Conservation (phyloP, 768 basidiomycete species). For the Leccinum barrowsii region DNA sequence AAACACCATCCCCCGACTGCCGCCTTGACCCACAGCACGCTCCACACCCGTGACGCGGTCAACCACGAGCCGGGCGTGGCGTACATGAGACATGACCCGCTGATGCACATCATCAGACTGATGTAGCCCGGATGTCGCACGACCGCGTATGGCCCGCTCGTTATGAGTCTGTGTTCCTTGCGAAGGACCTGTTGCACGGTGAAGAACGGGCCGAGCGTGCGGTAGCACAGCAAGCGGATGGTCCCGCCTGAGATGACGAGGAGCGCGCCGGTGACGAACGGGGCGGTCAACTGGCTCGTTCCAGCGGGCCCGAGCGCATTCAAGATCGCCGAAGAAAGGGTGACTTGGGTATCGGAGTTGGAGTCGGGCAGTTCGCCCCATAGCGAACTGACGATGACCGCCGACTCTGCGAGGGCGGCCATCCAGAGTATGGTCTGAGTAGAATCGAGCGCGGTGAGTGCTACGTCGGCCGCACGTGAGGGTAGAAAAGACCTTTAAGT, state of each 20-base stretch:
- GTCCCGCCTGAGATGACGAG: conserved; percentile 3
- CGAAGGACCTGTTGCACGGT: conserved; percentile 20
- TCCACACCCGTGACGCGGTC: conserved; percentile 2
- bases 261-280: conserved; percentile 4
- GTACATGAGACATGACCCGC: not conserved
- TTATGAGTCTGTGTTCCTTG: conserved; percentile 23
- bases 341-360: not conserved
- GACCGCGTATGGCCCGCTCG: conserved; percentile 24
- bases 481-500: not conserved
- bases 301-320: conserved; percentile 8
- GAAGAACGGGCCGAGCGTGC: conserved; percentile 18
- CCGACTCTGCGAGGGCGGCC: not conserved
- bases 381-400: not conserved
- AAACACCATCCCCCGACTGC: not conserved
- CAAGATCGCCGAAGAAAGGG: not conserved
- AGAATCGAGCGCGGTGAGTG: not conserved
- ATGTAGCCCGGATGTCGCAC: conserved; percentile 31
- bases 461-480: not conserved
- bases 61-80: conserved; percentile 2
- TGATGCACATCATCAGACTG: not conserved
- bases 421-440: not conserved
- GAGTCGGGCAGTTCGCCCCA: not conserved
- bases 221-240: conserved; percentile 12
- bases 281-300: not conserved
- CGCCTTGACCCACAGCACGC: not conserved